These are phyloP conservation scores for Phytophthora hybrid DNA, from an alignment of 352 stramenopile species.

Conservation along the genomic window DNA sequence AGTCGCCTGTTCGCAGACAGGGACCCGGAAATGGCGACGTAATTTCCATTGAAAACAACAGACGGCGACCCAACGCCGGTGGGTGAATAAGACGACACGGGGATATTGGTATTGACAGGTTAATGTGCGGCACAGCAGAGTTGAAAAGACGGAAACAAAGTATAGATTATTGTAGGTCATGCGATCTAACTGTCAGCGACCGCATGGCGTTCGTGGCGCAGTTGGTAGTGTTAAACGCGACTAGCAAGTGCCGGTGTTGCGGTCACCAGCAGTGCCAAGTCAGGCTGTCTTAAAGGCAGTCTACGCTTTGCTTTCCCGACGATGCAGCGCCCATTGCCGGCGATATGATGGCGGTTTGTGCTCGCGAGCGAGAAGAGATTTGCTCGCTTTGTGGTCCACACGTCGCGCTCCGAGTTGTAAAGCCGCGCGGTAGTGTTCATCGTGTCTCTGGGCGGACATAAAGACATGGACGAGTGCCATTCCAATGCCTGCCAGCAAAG, in stretches of 20 bases:
- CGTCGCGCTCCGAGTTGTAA: slow-evolving; percentile 20
- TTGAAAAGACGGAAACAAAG: not conserved
- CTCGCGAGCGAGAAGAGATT: slow-evolving; percentile 19
- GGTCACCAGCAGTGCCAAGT: slow-evolving; percentile 2
- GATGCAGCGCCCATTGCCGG: not conserved
- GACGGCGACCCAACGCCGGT: not conserved
- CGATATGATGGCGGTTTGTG: not conserved
- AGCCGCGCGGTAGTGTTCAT: slow-evolving; percentile 8
- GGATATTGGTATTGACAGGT: too few species aligned
- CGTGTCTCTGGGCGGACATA: slow-evolving; percentile 23
- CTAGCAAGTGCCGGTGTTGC: too few species aligned
- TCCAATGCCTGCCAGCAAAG: not conserved
- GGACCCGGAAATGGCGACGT: not conserved
- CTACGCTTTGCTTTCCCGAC: not conserved
- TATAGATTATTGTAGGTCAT: not conserved
- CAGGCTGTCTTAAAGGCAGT: not conserved
- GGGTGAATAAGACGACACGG: too few species aligned
- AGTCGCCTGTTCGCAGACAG: not conserved
- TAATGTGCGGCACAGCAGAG: too few species aligned
- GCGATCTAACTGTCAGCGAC: not conserved
- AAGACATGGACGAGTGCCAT: slow-evolving; percentile 17
- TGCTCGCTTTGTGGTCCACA: slow-evolving; percentile 24
- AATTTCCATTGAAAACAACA: not conserved
- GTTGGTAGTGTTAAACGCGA: slow-evolving; percentile 4
- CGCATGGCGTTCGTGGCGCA: not conserved